Evolutionary conservation across 108 stramenopile species (phyloP).

Genomic region (Licmophora abbreviata): DNA sequence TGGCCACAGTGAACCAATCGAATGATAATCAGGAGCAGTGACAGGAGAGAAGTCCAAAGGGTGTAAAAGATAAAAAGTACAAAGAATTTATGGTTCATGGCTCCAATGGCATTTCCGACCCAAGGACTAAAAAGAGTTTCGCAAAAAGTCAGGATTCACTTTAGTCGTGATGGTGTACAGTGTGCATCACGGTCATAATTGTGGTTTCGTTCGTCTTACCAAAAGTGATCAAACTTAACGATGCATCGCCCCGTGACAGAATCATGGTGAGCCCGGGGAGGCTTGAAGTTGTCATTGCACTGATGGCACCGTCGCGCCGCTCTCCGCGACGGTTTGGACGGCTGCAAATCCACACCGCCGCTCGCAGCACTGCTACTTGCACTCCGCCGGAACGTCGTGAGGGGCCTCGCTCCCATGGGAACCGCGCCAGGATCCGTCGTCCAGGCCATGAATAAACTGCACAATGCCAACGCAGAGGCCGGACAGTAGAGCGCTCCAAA

Average conservation of each 20-base stretch:
- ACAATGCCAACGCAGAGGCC: slow-evolving; percentile 30
- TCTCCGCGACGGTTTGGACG: slow-evolving; percentile 8
- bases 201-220: too few species aligned
- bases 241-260: slow-evolving; percentile 81
- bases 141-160: slow-evolving; percentile 5
- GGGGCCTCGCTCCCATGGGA: slow-evolving; percentile 72
- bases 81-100: slow-evolving; percentile 90
- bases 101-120: slow-evolving; percentile 97
- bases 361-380: neutral
- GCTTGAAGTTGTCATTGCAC: slow-evolving; percentile 78
- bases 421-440: slow-evolving; percentile 75
- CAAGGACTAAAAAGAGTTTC: slow-evolving; percentile 49
- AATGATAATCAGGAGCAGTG: slow-evolving; percentile 56
- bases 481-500: slow-evolving; percentile 43
- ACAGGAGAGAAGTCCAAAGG: slow-evolving; percentile 58
- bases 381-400: slow-evolving; percentile 33
- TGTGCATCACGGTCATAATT: too few species aligned
- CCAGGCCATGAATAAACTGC: slow-evolving; percentile 56
- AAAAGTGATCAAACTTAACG: slow-evolving; percentile 44
- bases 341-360: neutral
- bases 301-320: slow-evolving; percentile 64
- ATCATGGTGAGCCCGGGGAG: slow-evolving; percentile 79
- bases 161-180: slow-evolving; percentile 7
- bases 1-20: slow-evolving; percentile 35
- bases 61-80: slow-evolving; percentile 92